Conservation (phyloP, 805 yeast species). For the Teunomyces tritomae region DNA sequence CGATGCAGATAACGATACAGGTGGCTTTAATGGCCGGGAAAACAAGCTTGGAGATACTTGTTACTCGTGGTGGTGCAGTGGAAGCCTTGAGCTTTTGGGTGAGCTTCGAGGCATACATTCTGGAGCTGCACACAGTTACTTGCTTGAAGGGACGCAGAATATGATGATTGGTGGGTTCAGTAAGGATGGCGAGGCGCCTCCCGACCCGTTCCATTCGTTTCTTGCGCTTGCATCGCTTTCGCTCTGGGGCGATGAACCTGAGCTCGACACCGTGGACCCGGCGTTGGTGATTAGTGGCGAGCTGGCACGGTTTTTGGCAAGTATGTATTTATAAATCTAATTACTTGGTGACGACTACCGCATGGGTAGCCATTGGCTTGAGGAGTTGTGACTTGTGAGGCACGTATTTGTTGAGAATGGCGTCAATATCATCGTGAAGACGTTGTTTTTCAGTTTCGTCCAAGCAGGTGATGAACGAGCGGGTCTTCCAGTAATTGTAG, state of each 20-base stretch:
- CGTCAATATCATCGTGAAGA: conserved; percentile 30
- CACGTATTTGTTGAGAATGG: conserved; percentile 17
- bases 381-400: not conserved
- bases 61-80: conserved; percentile 81
- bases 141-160: conserved; percentile 59
- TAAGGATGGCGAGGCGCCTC: conserved; percentile 59
- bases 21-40: conserved; percentile 86
- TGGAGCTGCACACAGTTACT: conserved; percentile 41
- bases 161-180: conserved; percentile 71
- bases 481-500: conserved; percentile 51
- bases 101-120: conserved; percentile 24
- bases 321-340: not conserved
- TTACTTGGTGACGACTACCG: conserved; percentile 6
- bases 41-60: conserved; percentile 85
- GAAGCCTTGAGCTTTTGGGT: conserved; percentile 49
- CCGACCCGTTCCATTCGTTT: conserved; percentile 71
- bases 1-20: conserved; percentile 50
- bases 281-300: conserved; percentile 4
- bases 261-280: conserved; percentile 6
- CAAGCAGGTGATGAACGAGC: conserved; percentile 52
- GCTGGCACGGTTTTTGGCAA: conserved; percentile 2
- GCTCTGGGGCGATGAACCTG: conserved; percentile 15
- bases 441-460: conserved; percentile 32
- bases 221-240: conserved; percentile 57
- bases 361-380: conserved; percentile 14